A percentile compares a stretch with the other conserved stretches of the same genome.
Evolutionary conservation across 1,139 yeast genomes (phyloP).

Genomic region (Hansenula lynferdii): DNA sequence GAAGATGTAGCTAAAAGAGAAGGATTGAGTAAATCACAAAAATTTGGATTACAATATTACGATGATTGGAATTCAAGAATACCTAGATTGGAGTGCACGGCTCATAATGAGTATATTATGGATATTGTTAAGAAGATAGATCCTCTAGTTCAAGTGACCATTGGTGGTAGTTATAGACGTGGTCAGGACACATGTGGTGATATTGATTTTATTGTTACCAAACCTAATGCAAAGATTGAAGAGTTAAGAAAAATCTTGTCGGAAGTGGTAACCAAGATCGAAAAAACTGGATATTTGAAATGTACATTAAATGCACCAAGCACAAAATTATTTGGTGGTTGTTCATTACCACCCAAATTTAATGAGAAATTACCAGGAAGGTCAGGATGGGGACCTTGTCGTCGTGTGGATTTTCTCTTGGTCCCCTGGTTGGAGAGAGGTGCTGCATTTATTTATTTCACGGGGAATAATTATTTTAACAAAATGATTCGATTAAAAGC

Average conservation of each 20-base stretch:
- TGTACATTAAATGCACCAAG: slow-evolving; percentile 9
- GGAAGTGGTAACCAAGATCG: slow-evolving; percentile 28
- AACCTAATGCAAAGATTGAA: slow-evolving; percentile 25
- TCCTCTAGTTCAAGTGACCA: slow-evolving; percentile 30
- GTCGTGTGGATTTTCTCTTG: slow-evolving; percentile 52
- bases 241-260: slow-evolving; percentile 17
- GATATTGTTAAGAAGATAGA: slow-evolving; percentile 32
- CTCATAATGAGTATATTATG: slow-evolving; percentile 36
- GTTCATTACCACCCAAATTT: slow-evolving; percentile 13
- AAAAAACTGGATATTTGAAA: slow-evolving; percentile 15
- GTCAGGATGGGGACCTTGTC: slow-evolving; percentile 29
- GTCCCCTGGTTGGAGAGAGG: slow-evolving; percentile 49
- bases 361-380: slow-evolving; percentile 14
- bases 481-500: slow-evolving; percentile 46
- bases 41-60: slow-evolving; percentile 44
- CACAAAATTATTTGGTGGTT: slow-evolving; percentile 15
- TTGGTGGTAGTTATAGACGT: slow-evolving; percentile 56
- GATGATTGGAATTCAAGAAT: slow-evolving; percentile 47
- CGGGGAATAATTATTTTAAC: slow-evolving; percentile 55
- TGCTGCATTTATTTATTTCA: slow-evolving; percentile 50
- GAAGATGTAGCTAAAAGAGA: slow-evolving; percentile 32
- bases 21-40: slow-evolving; percentile 34
- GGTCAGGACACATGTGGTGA: slow-evolving; percentile 50
- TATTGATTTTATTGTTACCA: slow-evolving; percentile 51
- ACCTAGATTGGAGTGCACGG: slow-evolving; percentile 40